Percentiles rank a stretch among this genome's conserved stretches.
Evolutionary conservation across 2,329 filamentous ascomycete genomes (phyloP).

Genomic region (Neonectria neomacrospora): DNA sequence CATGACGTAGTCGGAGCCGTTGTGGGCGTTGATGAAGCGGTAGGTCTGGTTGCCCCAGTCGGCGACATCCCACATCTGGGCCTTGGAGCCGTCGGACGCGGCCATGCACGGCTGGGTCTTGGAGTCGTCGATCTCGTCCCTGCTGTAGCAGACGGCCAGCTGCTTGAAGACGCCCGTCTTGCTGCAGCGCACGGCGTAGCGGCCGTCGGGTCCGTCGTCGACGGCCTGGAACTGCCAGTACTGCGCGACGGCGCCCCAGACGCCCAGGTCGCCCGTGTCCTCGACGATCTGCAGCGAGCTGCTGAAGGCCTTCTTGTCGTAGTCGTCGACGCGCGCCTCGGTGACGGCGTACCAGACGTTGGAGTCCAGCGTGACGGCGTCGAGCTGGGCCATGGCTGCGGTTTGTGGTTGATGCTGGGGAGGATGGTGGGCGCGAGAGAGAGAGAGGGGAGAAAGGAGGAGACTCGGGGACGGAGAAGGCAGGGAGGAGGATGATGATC

Average conservation of each 20-base stretch:
- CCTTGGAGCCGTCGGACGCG: slow-evolving; percentile 38
- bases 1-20: slow-evolving; percentile 48
- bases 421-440: no score
- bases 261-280: slow-evolving; percentile 34
- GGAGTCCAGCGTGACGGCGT: slow-evolving; percentile 45
- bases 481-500: no score
- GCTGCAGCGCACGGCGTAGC: slow-evolving; percentile 48
- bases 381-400: slow-evolving; percentile 25
- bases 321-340: slow-evolving; percentile 49
- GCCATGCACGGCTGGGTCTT: slow-evolving; percentile 47
- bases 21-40: slow-evolving; percentile 47
- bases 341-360: slow-evolving; percentile 52
- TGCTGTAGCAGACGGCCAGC: slow-evolving; percentile 44
- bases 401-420: neutral
- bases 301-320: slow-evolving; percentile 35
- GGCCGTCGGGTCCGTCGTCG: slow-evolving; percentile 36
- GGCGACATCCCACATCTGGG: slow-evolving; percentile 50
- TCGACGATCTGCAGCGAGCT: slow-evolving; percentile 34
- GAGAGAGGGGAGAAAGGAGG: no score
- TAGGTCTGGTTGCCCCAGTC: slow-evolving; percentile 46
- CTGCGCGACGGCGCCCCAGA: slow-evolving; percentile 32
- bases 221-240: slow-evolving; percentile 48
- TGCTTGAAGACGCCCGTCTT: slow-evolving; percentile 44
- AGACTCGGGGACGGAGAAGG: no score
- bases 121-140: slow-evolving; percentile 38